phyloP scores from a whole-genome alignment of 352 stramenopile species.

The Phytophthora europaea region DNA sequence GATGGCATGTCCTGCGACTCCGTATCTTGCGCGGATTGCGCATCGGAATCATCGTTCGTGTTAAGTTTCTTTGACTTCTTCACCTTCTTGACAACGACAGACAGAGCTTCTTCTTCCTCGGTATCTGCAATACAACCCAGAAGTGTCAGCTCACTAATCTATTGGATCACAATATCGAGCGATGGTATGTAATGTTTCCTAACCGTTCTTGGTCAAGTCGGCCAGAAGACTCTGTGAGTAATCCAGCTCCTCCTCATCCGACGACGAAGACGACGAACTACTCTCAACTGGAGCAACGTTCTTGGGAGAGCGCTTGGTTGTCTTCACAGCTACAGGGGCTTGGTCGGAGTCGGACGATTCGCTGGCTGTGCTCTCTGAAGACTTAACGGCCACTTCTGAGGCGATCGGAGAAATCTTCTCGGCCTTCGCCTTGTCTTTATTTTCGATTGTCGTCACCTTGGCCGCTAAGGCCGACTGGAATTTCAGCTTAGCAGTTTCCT shows the following conservation, averaged over 20 bases:
- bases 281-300: slow-evolving; percentile 30
- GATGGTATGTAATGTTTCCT: slow-evolving; percentile 32
- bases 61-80: slow-evolving; percentile 46
- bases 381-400: slow-evolving; percentile 34
- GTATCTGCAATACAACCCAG: slow-evolving; percentile 37
- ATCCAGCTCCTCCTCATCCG: slow-evolving; percentile 73
- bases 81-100: slow-evolving; percentile 35
- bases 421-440: slow-evolving; percentile 31
- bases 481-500: slow-evolving; percentile 18
- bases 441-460: slow-evolving; percentile 45
- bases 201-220: slow-evolving; percentile 75
- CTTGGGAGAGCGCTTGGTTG: slow-evolving; percentile 29
- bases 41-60: slow-evolving; percentile 27
- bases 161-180: slow-evolving; percentile 24
- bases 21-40: slow-evolving; percentile 53
- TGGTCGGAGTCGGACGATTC: slow-evolving; percentile 44
- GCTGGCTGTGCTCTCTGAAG: slow-evolving; percentile 30
- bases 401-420: slow-evolving; percentile 23
- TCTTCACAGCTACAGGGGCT: slow-evolving; percentile 13
- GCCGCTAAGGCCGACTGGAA: slow-evolving; percentile 61
- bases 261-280: slow-evolving; percentile 46
- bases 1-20: slow-evolving; percentile 61
- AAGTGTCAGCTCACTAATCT: slow-evolving; percentile 29
- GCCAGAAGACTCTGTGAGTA: slow-evolving; percentile 84
- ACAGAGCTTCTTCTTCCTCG: slow-evolving; percentile 32